A percentile compares a stretch with the other conserved stretches of the same genome.
These are phyloP conservation scores for Allomyces macrogynus DNA, from an alignment of 192 early-diverging fungal genomes.

Conservation along the genomic window DNA sequence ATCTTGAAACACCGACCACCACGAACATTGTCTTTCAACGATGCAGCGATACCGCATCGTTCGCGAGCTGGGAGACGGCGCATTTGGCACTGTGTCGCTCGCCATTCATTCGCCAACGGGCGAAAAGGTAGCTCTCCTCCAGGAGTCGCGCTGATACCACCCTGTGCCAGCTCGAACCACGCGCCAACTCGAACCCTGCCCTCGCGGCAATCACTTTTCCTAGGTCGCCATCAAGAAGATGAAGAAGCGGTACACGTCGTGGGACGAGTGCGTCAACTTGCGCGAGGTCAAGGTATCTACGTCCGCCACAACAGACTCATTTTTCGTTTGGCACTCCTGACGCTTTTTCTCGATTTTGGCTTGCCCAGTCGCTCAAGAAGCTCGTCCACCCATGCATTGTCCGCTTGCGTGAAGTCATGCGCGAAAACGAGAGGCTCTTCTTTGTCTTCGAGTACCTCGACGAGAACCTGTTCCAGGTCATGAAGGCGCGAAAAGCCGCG, in stretches of 20 bases:
- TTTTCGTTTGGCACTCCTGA: not conserved
- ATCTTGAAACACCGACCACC: too few relatives aligned
- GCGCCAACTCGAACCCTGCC: not conserved
- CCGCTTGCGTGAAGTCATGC: conserved; percentile 59
- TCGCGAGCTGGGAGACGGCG: conserved; percentile 59
- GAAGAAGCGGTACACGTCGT: conserved; percentile 59
- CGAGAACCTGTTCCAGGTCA: conserved; percentile 81
- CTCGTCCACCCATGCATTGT: conserved; percentile 77
- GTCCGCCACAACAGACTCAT: conserved; percentile 5
- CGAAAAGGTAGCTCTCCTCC: conserved; percentile 32
- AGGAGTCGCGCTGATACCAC: not conserved
- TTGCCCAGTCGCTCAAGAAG: conserved; percentile 35
- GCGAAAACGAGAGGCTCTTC: conserved; percentile 63
- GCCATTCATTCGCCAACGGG: conserved; percentile 41
- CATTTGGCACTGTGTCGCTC: conserved; percentile 57
- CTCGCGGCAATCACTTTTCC: not conserved
- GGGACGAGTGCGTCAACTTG: conserved; percentile 47
- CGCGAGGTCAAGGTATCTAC: conserved; percentile 51
- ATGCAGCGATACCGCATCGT: conserved; percentile 27
- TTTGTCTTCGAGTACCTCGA: conserved; percentile 96
- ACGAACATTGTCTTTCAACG: not conserved
- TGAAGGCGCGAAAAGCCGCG: conserved; percentile 46
- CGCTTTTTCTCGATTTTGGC: not conserved
- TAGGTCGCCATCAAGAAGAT: conserved; percentile 80
- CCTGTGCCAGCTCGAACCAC: not conserved